Evolutionary conservation across 2,329 filamentous ascomycete species (phyloP).

Genomic region (Aureobasidium leucospermi): DNA sequence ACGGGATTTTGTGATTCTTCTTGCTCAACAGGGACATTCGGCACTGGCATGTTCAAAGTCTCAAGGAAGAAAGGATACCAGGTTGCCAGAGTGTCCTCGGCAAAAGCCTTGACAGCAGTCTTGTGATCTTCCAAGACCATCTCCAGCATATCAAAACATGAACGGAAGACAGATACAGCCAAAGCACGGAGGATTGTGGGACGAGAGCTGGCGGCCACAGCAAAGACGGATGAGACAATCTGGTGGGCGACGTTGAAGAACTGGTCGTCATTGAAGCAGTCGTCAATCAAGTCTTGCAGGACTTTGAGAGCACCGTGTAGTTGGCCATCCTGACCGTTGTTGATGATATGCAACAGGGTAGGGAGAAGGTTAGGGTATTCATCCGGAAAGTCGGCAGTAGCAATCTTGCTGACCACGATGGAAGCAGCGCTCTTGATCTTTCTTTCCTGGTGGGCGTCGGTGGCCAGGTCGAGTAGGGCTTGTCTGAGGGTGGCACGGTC

Average conservation of each 20-base stretch:
- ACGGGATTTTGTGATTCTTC: conserved; percentile 51
- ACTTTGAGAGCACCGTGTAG: conserved; percentile 86
- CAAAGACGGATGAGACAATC: conserved; percentile 75
- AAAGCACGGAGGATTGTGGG: conserved; percentile 69
- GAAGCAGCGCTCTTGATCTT: conserved; percentile 87
- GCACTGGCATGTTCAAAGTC: conserved; percentile 67
- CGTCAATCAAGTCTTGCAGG: conserved; percentile 82
- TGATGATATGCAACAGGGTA: conserved; percentile 68
- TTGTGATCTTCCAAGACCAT: conserved; percentile 94
- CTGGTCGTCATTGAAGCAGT: conserved; percentile 86
- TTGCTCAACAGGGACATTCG: conserved; percentile 52
- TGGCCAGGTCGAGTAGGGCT: conserved; percentile 67
- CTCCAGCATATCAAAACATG: conserved; percentile 90
- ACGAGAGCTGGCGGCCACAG: conserved; percentile 71
- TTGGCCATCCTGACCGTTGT: conserved; percentile 67
- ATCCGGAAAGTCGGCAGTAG: conserved; percentile 85
- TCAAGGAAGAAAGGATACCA: conserved; percentile 89
- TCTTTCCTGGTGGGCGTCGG: conserved; percentile 65
- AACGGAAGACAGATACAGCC: conserved; percentile 81
- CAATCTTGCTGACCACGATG: conserved; percentile 88
- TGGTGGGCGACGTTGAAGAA: conserved; percentile 87
- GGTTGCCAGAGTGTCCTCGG: conserved; percentile 67
- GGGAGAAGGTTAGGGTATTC: conserved; percentile 89
- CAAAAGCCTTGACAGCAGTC: conserved; percentile 77
- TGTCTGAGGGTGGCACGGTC: conserved; percentile 67